Evolutionary conservation across 2,329 filamentous ascomycete genomes (phyloP).

Genomic region (Saccharata proteae): DNA sequence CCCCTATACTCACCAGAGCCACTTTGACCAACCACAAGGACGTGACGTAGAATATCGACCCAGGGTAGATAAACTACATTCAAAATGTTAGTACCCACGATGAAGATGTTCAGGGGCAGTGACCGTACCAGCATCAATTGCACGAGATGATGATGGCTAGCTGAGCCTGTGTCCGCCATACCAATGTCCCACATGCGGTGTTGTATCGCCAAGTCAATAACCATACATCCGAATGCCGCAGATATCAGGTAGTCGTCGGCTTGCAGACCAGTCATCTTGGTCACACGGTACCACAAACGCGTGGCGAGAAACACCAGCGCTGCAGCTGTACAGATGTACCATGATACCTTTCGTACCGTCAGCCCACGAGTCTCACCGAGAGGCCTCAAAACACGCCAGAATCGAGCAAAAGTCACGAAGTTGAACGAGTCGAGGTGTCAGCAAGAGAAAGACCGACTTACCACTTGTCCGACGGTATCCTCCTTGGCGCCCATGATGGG

Average conservation of each 20-base stretch:
- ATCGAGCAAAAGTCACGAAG: too few species aligned
- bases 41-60: slow-evolving; percentile 29
- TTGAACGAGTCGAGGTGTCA: too few species aligned
- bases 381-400: too few species aligned
- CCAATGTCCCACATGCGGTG: slow-evolving; percentile 24
- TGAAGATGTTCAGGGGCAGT: background rate
- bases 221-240: slow-evolving; percentile 19
- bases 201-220: slow-evolving; percentile 21
- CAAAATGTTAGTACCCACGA: background rate
- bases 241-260: slow-evolving; percentile 22
- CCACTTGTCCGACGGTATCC: slow-evolving; percentile 15
- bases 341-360: slow-evolving; percentile 15
- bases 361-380: too few species aligned
- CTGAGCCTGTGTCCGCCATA: slow-evolving; percentile 13
- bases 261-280: slow-evolving; percentile 16
- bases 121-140: slow-evolving; percentile 13
- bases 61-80: slow-evolving; percentile 27
- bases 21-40: slow-evolving; percentile 32
- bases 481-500: too few species aligned
- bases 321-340: slow-evolving; percentile 23
- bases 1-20: slow-evolving; percentile 24
- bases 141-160: slow-evolving; percentile 13
- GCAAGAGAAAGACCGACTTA: too few species aligned
- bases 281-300: slow-evolving; percentile 18
- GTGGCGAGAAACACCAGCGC: slow-evolving; percentile 17